Conservation (phyloP, 2,329 filamentous ascomycete species). For the Stachybotrys echinatus region DNA sequence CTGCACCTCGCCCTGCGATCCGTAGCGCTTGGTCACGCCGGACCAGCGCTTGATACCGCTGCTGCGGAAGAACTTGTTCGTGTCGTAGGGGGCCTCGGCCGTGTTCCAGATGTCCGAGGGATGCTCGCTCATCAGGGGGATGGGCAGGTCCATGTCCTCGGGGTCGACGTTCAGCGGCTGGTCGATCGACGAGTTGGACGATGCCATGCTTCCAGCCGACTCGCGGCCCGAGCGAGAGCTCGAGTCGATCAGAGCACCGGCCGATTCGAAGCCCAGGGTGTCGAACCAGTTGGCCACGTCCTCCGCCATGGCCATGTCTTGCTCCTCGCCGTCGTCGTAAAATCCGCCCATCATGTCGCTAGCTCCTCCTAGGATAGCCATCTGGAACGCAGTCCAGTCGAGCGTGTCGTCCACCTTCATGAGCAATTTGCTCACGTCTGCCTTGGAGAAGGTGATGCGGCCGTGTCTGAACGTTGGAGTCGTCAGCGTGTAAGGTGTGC, state of each 20-base stretch:
- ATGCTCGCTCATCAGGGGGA: constrained; percentile 28
- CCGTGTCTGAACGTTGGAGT: constrained; percentile 49
- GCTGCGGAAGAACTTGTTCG: constrained; percentile 25
- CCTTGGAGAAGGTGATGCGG: constrained; percentile 45
- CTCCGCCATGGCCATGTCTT: constrained; percentile 29
- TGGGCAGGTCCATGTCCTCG: constrained; percentile 29
- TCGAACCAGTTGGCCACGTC: constrained; percentile 47
- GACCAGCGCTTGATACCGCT: constrained; percentile 29
- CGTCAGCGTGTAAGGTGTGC: constrained; percentile 43
- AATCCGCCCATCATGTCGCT: constrained; percentile 43
- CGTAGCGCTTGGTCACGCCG: constrained; percentile 24
- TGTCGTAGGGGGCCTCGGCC: constrained; percentile 16
- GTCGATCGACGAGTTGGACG: constrained; percentile 9
- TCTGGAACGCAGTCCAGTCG: constrained; percentile 62
- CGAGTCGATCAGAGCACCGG: constrained; percentile 31
- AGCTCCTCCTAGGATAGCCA: constrained; percentile 55
- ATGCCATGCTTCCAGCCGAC: constrained; percentile 1
- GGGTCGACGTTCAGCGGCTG: constrained; percentile 20
- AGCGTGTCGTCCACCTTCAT: constrained; percentile 42
- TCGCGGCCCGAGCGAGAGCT: constrained; percentile 4
- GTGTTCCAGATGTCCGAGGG: constrained; percentile 26
- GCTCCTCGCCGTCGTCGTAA: constrained; percentile 37
- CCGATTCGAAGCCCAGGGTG: constrained; percentile 40
- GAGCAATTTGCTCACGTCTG: constrained; percentile 30
- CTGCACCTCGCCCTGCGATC: constrained; percentile 16